Evolutionary conservation across 148 eudicot species (phyloP).

Genomic region (Tetragonia tetragonoides): DNA sequence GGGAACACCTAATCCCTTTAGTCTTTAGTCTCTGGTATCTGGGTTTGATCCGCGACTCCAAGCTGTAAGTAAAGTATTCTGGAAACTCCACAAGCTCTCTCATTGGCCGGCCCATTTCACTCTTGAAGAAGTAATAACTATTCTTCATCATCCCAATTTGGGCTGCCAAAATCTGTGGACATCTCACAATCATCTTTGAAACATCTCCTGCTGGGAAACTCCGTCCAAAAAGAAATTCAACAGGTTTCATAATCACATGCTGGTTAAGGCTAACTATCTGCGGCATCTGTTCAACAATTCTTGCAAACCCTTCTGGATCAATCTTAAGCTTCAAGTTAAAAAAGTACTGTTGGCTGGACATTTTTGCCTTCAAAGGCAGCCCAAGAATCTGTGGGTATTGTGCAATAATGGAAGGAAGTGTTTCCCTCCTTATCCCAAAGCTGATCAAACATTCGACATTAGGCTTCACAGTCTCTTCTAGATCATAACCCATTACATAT

Average conservation of each 20-base stretch:
- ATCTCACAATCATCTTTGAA: slow-evolving; percentile 75
- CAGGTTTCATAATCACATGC: slow-evolving; percentile 74
- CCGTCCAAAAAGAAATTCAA: slow-evolving; percentile 66
- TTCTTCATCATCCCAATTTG: slow-evolving; percentile 81
- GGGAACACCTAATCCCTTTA: slow-evolving; percentile 69
- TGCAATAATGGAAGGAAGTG: slow-evolving; percentile 62
- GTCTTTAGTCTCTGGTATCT: slow-evolving; percentile 64
- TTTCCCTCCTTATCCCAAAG: slow-evolving; percentile 66
- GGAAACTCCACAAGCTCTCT: slow-evolving; percentile 90
- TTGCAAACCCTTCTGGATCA: slow-evolving; percentile 88
- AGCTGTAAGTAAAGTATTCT: slow-evolving; percentile 88
- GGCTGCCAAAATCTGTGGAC: slow-evolving; percentile 75
- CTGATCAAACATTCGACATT: slow-evolving; percentile 87
- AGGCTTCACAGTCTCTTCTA: slow-evolving; percentile 76
- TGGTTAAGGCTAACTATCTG: slow-evolving; percentile 86
- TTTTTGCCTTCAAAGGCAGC: slow-evolving; percentile 81
- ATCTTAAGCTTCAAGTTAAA: slow-evolving; percentile 86
- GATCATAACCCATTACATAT: slow-evolving; percentile 72
- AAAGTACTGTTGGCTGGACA: slow-evolving; percentile 83
- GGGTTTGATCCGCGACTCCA: slow-evolving; percentile 86
- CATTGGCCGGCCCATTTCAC: slow-evolving; percentile 81
- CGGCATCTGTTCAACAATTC: slow-evolving; percentile 76
- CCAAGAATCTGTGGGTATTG: slow-evolving; percentile 90
- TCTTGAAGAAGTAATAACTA: slow-evolving; percentile 90
- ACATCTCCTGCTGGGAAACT: slow-evolving; percentile 57